Evolutionary conservation across 257 asterid genomes (phyloP), one percentile per base, ranked within the genome.

Genomic region (Leptodermis oblonga): DNA sequence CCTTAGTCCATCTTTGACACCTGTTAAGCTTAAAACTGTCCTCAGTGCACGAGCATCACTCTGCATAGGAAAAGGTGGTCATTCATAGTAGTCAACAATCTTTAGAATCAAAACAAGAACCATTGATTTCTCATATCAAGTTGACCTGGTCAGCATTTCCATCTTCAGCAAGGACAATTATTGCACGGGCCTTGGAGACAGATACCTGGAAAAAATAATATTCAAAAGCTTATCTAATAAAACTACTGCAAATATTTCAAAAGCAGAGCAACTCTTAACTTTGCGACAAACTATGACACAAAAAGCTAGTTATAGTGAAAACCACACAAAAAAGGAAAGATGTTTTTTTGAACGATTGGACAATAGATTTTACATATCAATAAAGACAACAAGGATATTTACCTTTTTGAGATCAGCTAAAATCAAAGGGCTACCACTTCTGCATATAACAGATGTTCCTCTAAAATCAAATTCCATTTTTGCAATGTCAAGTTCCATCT

Each of bases 1-100:
- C 67, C 78, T 82, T 74, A 90, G 79, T 60, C 96, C 96, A 72
- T 90, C 96, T 80, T 90, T 90, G 68, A 90, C 90, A 77, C 97
- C 97, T 37, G 97, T 90, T 65, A 90, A 87, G 84, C 97, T 90
- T 76, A 90, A 83, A 70, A 90, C 97, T 25, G 95, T 88, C 85
- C 96, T 85, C 75, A 90, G 79, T 43, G 96, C 97, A 65, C 97
- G 96, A 17, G 96, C 97, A 84, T 90, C 97, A 76, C 97, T 90
- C 97, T 90, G 79, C 80, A 85, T 70, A 58, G 76, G 72, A 69
- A 43, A 70, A 78, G 70, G 67, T 54, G 70, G 71, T 60, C 23
- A 77, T 70, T 55, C 69, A 70, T 63, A 61, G 72, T 62, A 62
- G 65, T 41, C 75, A 67, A 72, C 62, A 49, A 60, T 53, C 62